Evolutionary conservation across 768 basidiomycete genomes (phyloP), one percentile per base, ranked within the genome.

Genomic region (Xanthoconium stramineum): DNA sequence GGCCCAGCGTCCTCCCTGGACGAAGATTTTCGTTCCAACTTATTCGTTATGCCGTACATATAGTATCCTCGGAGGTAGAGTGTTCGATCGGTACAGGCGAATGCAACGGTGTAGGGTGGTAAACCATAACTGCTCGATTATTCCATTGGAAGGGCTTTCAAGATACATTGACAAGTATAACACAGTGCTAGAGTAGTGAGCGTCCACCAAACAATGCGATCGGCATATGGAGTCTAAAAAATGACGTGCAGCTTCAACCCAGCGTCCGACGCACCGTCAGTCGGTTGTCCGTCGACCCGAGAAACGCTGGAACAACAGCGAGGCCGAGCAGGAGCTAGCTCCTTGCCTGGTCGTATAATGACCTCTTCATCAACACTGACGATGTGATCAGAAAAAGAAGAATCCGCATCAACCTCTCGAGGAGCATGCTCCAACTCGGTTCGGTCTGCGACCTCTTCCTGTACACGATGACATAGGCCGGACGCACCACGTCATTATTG

Each of bases 401-500:
- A 6, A 45, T 59, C 35, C 47, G 56, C 39, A 59, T 20, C 13
- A 36, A 24, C 56, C 35, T 47, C 13, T 14, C 42, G 10, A 38
- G n/a, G 20, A 47, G n/a, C 38, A 45, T 47, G 17, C 35, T 32
- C 56, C 38, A 59, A 36, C 37, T 52, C 20, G 49, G 36, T 24
- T 35, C 39, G 3, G 30, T 10, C 9, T 47, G 57, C 9, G 39
- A 42, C 35, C 40, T 37, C 19, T 61, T 61, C 38, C 59, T 52
- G 38, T 60, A 60, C 6, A 61, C 49, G 30, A 60, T 44, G 20
- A 61, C 45, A 30, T 50, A 59, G 14, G 59, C 59, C 1, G 53
- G 58, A 50, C 58, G 59, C 49, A 55, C 58, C 17, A 52, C 59
- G 40, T 60, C 58, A 53, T 60, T 32, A 40, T 60, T 30, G 33